A percentile compares a stretch with the other conserved stretches of the same genome.
Evolutionary conservation across 306 rosid species (phyloP).

Genomic region (Rosa multiflora): DNA sequence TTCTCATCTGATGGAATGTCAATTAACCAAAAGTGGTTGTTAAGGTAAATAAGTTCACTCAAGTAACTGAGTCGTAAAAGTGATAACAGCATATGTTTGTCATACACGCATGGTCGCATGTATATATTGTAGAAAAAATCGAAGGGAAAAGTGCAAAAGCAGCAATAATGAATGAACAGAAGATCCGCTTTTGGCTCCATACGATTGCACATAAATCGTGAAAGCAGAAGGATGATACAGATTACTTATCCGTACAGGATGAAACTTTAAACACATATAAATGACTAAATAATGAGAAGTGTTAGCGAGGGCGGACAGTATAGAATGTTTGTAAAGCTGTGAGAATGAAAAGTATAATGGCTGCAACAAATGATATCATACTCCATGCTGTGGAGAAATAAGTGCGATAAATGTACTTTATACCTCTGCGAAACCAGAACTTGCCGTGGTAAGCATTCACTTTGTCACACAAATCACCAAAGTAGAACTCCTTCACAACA

Average conservation of each 20-base stretch:
- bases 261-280: neutral
- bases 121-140: neutral
- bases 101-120: too few species aligned
- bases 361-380: slow-evolving; percentile 6
- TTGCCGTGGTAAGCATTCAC: slow-evolving; percentile 9
- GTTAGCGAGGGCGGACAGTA: neutral
- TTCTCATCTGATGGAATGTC: neutral
- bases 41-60: neutral
- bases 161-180: neutral
- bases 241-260: neutral
- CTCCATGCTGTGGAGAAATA: slow-evolving; percentile 10
- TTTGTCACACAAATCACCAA: neutral
- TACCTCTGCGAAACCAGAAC: neutral
- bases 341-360: neutral
- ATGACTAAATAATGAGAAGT: too few species aligned
- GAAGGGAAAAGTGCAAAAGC: neutral
- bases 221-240: neutral
- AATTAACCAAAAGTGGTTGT: neutral
- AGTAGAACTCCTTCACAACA: slow-evolving; percentile 31
- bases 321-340: neutral
- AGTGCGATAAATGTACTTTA: neutral
- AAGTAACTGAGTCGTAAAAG: neutral
- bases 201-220: neutral
- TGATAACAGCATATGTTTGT: neutral
- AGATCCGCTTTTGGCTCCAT: neutral